Evolutionary conservation across 2,329 filamentous ascomycete species (phyloP), one percentile per base, ranked within the genome.

Genomic region (Colletotrichum horii): DNA sequence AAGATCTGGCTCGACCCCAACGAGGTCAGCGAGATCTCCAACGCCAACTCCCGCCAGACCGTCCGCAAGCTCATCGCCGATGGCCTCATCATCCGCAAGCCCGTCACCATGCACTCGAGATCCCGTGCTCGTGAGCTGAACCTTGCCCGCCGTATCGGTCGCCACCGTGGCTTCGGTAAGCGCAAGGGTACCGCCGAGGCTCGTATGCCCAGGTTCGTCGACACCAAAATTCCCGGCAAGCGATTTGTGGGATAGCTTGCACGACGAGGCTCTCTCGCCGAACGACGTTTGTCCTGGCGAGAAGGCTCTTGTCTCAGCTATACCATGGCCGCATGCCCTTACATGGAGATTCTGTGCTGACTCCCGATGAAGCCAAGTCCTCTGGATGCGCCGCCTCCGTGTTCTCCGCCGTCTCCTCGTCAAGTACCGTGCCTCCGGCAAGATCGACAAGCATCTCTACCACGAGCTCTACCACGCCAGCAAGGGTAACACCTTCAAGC

Each of bases 401-500:
- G 96, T 99, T 88, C 96, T 99, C 90, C 96, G 97, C 88, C 97
- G 97, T 88, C 95, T 99, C 78, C 92, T 99, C 83, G 97, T 98
- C 92, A 98, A 98, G 93, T 99, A 99, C 93, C 97, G 97, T 90
- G 96, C 96, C 89, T 95, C 94, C 85, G 97, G 97, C 89, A 99
- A 99, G 95, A 99, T 99, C 88, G 97, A 99, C 92, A 99, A 99
- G 94, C 97, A 99, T 93, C 96, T 99, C 79, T 99, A 99, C 94
- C 97, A 99, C 93, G 96, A 98, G 92, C 95, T 99, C 83, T 99
- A 99, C 93, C 97, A 98, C 90, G 92, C 98, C 88, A 97, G 95
- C 94, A 99, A 99, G 96, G 97, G 97, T 97, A 99, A 99, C 94
- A 96, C 97, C 88, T 99, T 99, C 95, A 99, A 99, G 96, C 97